phyloP scores from a whole-genome alignment of 208 protist species.

The Trypanosoma theileri region DNA sequence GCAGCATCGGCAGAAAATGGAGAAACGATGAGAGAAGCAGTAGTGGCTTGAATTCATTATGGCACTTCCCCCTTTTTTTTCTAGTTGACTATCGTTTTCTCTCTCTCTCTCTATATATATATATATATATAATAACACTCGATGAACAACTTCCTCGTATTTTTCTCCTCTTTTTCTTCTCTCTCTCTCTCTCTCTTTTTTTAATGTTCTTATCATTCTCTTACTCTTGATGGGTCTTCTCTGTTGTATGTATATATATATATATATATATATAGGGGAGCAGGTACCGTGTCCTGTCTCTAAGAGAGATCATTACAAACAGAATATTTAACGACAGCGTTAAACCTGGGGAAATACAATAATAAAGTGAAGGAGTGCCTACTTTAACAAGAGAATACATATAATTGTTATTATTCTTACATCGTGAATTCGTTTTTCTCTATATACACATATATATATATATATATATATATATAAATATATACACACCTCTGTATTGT shows the following conservation, averaged over 20 bases:
- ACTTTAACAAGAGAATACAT: background rate
- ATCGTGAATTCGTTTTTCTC: no score
- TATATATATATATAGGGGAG: background rate
- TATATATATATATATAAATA: no score
- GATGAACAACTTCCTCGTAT: background rate
- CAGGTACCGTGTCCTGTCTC: no score
- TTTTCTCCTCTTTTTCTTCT: constrained; percentile 15
- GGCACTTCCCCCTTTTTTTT: no score
- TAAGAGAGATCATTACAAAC: no score
- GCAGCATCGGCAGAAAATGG: no score
- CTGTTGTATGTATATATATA: background rate
- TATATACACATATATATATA: background rate
- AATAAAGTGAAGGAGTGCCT: background rate
- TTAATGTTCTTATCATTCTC: background rate
- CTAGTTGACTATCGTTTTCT: no score
- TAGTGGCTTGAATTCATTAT: background rate
- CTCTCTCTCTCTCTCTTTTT: background rate
- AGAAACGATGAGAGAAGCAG: background rate
- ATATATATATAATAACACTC: background rate
- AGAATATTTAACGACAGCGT: no score
- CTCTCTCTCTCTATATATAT: constrained; percentile 2
- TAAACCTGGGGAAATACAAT: background rate
- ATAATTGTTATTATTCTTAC: no score
- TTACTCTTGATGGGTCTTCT: background rate
- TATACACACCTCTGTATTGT: no score